A percentile compares a stretch with the other conserved stretches of the same genome.
phyloP scores from a whole-genome alignment of 495 filamentous ascomycete species.

The Friedmanniomyces simplex region DNA sequence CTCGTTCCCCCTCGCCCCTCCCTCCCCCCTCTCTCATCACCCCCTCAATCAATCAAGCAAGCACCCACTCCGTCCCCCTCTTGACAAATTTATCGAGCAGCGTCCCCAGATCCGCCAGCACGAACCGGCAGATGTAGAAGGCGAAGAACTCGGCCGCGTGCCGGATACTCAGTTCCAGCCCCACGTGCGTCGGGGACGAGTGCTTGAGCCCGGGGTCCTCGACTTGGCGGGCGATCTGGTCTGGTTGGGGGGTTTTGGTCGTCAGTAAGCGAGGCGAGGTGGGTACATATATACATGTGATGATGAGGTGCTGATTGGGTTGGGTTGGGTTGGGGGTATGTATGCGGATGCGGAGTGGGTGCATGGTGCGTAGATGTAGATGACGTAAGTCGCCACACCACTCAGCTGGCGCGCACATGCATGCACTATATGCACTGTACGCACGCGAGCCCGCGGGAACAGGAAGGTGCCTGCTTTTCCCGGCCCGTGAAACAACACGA shows the following conservation, averaged over 20 bases:
- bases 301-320: no score
- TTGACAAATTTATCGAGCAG: constrained; percentile 97
- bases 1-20: background rate
- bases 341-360: no score
- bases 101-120: constrained; percentile 68
- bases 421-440: no score
- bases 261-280: no score
- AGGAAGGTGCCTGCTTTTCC: no score
- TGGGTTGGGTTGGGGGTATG: no score
- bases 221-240: constrained; percentile 92
- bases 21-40: background rate
- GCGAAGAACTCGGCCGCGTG: constrained; percentile 97
- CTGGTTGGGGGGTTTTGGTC: constrained; percentile 34
- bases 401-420: no score
- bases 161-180: constrained; percentile 80
- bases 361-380: no score
- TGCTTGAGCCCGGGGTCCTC: constrained; percentile 86
- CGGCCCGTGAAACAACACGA: no score
- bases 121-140: constrained; percentile 93
- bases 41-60: constrained; percentile 36
- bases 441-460: no score
- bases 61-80: constrained; percentile 92
- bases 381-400: no score
- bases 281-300: no score
- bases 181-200: constrained; percentile 75